These are phyloP conservation scores for Capsicum chinense DNA, from an alignment of 257 asterid species.

Conservation along the genomic window DNA sequence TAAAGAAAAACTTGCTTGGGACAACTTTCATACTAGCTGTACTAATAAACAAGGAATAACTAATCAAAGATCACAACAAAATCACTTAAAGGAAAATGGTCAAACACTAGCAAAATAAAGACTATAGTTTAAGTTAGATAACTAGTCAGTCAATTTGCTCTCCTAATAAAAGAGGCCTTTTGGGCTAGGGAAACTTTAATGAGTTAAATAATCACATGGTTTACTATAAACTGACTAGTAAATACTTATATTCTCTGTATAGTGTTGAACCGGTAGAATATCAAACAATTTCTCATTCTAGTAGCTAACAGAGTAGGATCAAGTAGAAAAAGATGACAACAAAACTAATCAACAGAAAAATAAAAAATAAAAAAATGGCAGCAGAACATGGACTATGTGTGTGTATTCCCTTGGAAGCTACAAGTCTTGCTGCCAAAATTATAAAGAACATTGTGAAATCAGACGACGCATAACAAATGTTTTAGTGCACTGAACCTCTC, in stretches of 20 bases:
- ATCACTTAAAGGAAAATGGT: not conserved
- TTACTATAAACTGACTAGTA: not conserved
- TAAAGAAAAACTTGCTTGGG: slow-evolving; percentile 63
- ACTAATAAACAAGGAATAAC: not conserved
- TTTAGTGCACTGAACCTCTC: too few relatives aligned
- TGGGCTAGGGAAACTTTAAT: not conserved
- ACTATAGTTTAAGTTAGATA: not conserved
- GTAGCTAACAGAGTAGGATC: not conserved
- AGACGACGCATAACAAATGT: too few relatives aligned
- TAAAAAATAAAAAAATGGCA: not conserved
- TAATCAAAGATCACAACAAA: slow-evolving; percentile 10
- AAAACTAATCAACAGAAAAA: not conserved
- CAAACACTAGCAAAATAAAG: not conserved
- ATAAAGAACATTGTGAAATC: too few relatives aligned
- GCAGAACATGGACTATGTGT: not conserved
- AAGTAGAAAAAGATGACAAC: not conserved
- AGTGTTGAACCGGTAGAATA: not conserved
- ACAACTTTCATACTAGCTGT: slow-evolving; percentile 62
- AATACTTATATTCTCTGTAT: not conserved
- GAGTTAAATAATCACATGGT: not conserved
- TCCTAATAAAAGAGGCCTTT: not conserved
- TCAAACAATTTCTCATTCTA: not conserved
- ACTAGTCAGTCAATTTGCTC: not conserved
- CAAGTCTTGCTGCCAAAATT: not conserved
- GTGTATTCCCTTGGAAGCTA: not conserved